Evolutionary conservation across 371 early-diverging fungal species (phyloP).

Genomic region (Basidiobolus meristosporus): DNA sequence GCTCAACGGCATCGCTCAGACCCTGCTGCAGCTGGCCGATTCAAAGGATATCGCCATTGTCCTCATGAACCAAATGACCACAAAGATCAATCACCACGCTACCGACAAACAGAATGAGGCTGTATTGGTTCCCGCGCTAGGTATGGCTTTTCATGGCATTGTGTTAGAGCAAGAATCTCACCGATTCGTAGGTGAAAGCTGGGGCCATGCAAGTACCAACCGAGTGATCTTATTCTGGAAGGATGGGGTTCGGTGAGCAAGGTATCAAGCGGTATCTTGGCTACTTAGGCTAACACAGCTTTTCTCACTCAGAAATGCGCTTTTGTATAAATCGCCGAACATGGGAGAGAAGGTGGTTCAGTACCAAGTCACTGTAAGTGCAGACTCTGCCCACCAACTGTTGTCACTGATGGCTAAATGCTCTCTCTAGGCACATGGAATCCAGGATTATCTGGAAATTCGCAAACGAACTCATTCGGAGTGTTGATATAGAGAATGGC

Average conservation of each 20-base stretch:
- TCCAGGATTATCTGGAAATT: no score
- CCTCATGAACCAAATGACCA: slow-evolving; percentile 24
- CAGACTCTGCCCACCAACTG: no score
- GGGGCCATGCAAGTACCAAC: slow-evolving; percentile 18
- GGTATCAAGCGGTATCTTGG: not conserved
- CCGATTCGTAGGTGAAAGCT: slow-evolving; percentile 13
- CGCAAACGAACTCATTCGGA: no score
- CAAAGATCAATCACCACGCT: slow-evolving; percentile 7
- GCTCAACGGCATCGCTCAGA: slow-evolving; percentile 19
- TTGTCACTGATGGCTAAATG: no score
- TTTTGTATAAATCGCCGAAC: not conserved
- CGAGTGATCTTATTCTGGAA: slow-evolving; percentile 15
- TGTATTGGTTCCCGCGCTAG: slow-evolving; percentile 14
- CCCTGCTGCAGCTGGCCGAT: slow-evolving; percentile 18
- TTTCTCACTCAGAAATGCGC: not conserved
- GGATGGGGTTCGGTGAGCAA: slow-evolving; percentile 8
- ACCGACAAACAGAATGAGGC: slow-evolving; percentile 4
- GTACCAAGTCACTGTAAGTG: no score
- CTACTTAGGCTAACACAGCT: not conserved
- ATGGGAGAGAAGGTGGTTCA: not conserved
- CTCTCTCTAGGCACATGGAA: no score
- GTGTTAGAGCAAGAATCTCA: not conserved
- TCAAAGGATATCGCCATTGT: slow-evolving; percentile 7
- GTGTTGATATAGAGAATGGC: no score
- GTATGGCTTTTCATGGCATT: slow-evolving; percentile 2